Evolutionary conservation across 441 rosid genomes (phyloP), one percentile per base, ranked within the genome.

Genomic region (Pelargonium cotyledonis): DNA sequence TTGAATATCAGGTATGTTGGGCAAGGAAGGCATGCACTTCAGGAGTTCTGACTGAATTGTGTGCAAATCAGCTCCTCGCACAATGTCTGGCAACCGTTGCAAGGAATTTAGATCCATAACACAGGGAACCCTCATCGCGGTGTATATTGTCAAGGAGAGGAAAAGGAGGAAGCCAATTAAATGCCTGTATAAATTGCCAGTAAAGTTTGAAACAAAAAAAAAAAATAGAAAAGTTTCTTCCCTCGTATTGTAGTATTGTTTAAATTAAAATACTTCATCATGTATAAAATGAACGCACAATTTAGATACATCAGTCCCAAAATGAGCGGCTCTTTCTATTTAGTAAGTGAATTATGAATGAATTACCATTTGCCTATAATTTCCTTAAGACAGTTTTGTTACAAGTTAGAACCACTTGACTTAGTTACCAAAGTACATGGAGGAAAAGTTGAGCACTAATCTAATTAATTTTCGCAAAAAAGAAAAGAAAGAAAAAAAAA

Each of bases 91-190:
- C 41, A 76, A 63, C 47, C 85, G 94, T 66, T 84, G 97, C 70
- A 93, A 72, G 44, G 90, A 81, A 29, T 89, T 85, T 75, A 90
- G 86, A 80, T 93, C 94, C 31, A 89, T 88, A 60, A 85, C 96
- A 51, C 80, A 73, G 0, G 97, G 98, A 70, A 89, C 83, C 85
- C 80, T 85, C 66, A 58, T 83, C 9, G 97, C 97, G 40, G 97
- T 89, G 78, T 87, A 94, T 76, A 91, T 86, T 11, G 97, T 88
- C 38, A 94, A 85, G 63, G 93, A 79, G 63, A 94, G 91, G 81
- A 91, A 94, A 75, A 94, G 69, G 81, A 94, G 89, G 82, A 94
- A 91, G 10, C 98, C 98, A 74, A 94, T 88, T 85, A 94, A 83
- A 84, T 94, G 98, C 84, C 98, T 94, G 88, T 87, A 84, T 16